Base-by-base conservation (phyloP, 352 stramenopile species). In the Pythium aristosporum region DNA sequence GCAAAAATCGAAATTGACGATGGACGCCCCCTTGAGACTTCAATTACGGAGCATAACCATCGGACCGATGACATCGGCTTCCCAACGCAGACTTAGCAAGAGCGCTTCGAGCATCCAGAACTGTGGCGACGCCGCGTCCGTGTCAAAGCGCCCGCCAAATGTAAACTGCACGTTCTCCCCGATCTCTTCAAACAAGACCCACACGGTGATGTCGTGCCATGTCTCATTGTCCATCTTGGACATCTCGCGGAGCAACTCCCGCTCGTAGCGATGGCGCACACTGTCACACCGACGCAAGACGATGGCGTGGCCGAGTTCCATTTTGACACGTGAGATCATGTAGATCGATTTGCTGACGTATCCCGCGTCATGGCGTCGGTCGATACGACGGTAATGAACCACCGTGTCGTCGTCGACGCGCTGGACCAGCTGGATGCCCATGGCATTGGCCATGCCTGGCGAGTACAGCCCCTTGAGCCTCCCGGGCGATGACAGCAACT, bases 81-180 rank as follows among this genome's bases (percentile, higher is more conserved):
- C 79, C 75, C 76, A 90, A 4, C 75, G 77, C 51, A 88, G 64
- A 18, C 77, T 74, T 12, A 90, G 81, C 37, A 86, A 64, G 52
- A 88, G 66, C 37, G 87, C 76, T 49, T 89, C 78, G 28, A 89
- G 71, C 75, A 89, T 85, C 78, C 82, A 91, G 41, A 80, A 63
- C 28, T 77, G 69, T 18, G 73, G 75, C 21, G 67, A 73, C 12
- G 74, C 73, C 9, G 76, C 75, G 3, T 63, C 63, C 5, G 67
- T 77, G 54, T 79, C 70, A 11, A 85, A 57, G 36, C 77, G 76
- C 2, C 81, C 81, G 0, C 81, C 79, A 34, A 87, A 87, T 34
- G 75, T 77, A 30, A 87, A 76, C 9, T 71, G 54, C 11, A 73
- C 75, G 44, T 74, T 49, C 6, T 68, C 61, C 12, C 61, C 61